Evolutionary conservation across 306 rosid species (phyloP), one percentile per base, ranked within the genome.

Genomic region (Trifolium pratense): DNA sequence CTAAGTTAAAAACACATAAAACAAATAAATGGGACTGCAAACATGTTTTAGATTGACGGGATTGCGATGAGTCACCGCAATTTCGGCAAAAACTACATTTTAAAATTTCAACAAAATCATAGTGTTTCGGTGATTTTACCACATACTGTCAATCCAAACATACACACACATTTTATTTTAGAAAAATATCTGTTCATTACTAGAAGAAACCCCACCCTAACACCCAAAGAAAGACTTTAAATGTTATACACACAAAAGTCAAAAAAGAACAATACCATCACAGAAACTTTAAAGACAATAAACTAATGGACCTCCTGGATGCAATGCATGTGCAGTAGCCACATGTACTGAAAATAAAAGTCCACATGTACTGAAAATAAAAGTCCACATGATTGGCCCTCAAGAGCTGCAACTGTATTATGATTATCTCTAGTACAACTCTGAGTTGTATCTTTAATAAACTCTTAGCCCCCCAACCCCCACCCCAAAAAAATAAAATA

Each of bases 371-470:
- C n/a, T n/a, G n/a, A n/a, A n/a, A n/a, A n/a, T n/a, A n/a, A n/a
- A n/a, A 21, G 46, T 58, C 39, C 42, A 52, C 73, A 69, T 61
- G 29, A 62, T 16, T 74, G 16, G 29, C 11, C 17, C 64, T 57
- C 26, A 48, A 17, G 60, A 26, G 71, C 40, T 67, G 56, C 71
- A 59, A 17, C 56, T 16, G 46, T 23, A 66, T 56, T 43, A 43
- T 71, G 45, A 43, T 32, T 42, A 53, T 43, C 77, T 69, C 36
- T 23, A 66, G 11, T 21, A 42, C 31, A 71, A 43, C 11, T 20
- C 59, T 70, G 62, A 55, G 36, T 72, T 56, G 60, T 43, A 79
- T 32, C 63, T 53, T 14, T 17, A 34, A 73, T 32, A 64, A 71
- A 51, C 6, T 16, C 15, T 11, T 61, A 17, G 18, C 49, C 18